Evolutionary conservation across 768 basidiomycete genomes (phyloP).

Genomic region (Boletus sensibilis): DNA sequence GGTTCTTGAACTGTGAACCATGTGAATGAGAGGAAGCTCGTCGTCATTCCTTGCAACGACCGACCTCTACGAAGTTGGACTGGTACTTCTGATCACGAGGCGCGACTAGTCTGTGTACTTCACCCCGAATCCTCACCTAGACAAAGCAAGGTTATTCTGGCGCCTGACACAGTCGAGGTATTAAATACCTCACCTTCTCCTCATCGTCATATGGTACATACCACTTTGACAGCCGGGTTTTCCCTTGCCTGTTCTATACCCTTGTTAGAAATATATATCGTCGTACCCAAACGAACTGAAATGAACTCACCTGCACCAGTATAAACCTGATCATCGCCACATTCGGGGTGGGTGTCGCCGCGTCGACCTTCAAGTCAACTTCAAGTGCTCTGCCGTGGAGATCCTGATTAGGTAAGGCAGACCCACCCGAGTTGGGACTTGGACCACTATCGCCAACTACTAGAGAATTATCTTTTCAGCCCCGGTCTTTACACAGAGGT

Average conservation of each 20-base stretch:
- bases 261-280: not conserved
- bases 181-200: conserved; percentile 70
- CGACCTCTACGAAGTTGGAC: conserved; percentile 97
- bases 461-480: not conserved
- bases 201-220: conserved; percentile 99
- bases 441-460: not conserved
- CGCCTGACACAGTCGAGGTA: not conserved
- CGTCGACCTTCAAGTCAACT: not conserved
- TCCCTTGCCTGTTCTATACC: conserved; percentile 91
- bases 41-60: conserved; percentile 20
- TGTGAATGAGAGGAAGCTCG: conserved; percentile 5
- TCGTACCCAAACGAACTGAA: not conserved
- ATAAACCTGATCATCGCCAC: conserved; percentile 91
- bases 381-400: not conserved
- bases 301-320: conserved; percentile 76
- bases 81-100: conserved; percentile 98
- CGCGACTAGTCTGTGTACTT: conserved; percentile 94
- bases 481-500: too few species aligned
- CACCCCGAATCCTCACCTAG: conserved; percentile 90
- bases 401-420: conserved; percentile 15
- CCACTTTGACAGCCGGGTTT: conserved; percentile 97
- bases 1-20: conserved; percentile 80
- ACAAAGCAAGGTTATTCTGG: not conserved
- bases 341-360: conserved; percentile 10
- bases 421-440: not conserved